phyloP scores from a whole-genome alignment of 1,284 basidiomycete species.

The Cutaneotrichosporon curvatum region DNA sequence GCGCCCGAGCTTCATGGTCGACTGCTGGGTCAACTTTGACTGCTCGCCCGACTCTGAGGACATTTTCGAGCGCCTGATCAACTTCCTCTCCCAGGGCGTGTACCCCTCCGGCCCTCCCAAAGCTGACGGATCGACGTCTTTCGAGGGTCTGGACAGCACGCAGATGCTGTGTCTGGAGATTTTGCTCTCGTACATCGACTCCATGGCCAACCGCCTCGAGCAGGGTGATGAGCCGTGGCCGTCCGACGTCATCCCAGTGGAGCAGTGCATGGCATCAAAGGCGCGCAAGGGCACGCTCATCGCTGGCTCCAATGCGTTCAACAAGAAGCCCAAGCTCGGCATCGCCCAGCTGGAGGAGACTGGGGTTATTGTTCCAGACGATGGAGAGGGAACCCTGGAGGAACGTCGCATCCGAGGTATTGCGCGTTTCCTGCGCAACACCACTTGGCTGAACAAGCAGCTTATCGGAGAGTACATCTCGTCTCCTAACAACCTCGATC shows the following conservation, averaged over 20 bases:
- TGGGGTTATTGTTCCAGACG: constrained; percentile 57
- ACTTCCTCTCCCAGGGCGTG: constrained; percentile 82
- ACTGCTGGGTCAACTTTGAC: constrained; percentile 93
- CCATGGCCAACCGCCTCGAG: constrained; percentile 75
- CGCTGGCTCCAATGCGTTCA: constrained; percentile 80
- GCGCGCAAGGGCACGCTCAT: constrained; percentile 80
- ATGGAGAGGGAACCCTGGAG: constrained; percentile 27
- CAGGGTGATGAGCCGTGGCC: constrained; percentile 62
- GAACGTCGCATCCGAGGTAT: constrained; percentile 42
- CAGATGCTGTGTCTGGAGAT: constrained; percentile 88
- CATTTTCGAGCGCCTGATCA: constrained; percentile 82
- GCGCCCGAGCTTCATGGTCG: constrained; percentile 73
- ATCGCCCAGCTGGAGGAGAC: constrained; percentile 85
- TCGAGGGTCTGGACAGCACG: constrained; percentile 60
- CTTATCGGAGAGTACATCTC: constrained; percentile 91
- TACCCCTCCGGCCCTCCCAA: constrained; percentile 53
- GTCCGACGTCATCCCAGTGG: constrained; percentile 51
- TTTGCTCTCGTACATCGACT: constrained; percentile 75
- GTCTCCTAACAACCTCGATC: constrained; percentile 74
- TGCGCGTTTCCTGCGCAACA: constrained; percentile 80
- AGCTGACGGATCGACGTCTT: constrained; percentile 38
- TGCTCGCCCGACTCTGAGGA: constrained; percentile 96
- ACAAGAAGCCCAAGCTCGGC: constrained; percentile 89
- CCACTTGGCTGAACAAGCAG: constrained; percentile 83
- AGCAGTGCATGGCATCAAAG: constrained; percentile 64